Percentiles rank a stretch among this genome's conserved stretches.
These are phyloP conservation scores for Eleusine indica DNA, from an alignment of 176 grass and related monocot genomes.

Conservation along the genomic window DNA sequence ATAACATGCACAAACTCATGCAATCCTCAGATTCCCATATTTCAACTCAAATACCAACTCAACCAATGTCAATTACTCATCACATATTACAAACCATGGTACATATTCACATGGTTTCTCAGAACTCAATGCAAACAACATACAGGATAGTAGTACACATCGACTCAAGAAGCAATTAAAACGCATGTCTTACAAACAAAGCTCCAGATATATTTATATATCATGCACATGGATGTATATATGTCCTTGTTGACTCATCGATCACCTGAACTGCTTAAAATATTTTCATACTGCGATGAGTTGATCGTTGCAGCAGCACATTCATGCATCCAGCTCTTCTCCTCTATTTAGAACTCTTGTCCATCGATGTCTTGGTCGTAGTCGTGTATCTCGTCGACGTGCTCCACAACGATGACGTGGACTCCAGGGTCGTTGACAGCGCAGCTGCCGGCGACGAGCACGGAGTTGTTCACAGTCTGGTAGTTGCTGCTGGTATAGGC, in stretches of 20 bases:
- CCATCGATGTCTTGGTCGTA: conserved; percentile 5
- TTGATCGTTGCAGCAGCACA: neutral
- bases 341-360: conserved; percentile 13
- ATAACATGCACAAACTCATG: no score
- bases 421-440: conserved; percentile 72
- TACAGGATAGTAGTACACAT: neutral
- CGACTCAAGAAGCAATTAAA: neutral
- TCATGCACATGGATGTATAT: neutral
- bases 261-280: neutral
- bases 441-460: conserved; percentile 75
- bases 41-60: no score
- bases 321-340: neutral
- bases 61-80: no score
- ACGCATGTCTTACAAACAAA: neutral
- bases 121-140: neutral
- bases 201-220: neutral
- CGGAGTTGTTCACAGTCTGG: conserved; percentile 97
- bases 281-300: neutral
- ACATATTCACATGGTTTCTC: no score
- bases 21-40: no score
- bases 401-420: conserved; percentile 63
- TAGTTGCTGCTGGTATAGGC: conserved; percentile 92
- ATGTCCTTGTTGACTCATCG: neutral
- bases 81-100: no score
- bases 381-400: conserved; percentile 42